Base-by-base conservation (phyloP, 2,329 filamentous ascomycete species). In the Fusarium anthophilum region DNA sequence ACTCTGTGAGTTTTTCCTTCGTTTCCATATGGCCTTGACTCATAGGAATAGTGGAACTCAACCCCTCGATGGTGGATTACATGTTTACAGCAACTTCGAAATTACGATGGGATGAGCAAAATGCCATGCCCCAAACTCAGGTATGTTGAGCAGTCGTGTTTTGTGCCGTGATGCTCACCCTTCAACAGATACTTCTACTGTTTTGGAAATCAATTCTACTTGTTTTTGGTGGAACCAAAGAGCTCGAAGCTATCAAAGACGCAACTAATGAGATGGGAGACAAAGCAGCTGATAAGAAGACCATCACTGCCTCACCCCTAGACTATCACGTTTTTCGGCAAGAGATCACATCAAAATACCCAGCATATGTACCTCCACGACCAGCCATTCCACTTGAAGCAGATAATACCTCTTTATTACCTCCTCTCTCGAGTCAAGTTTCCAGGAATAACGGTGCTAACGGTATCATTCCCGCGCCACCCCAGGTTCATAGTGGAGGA, bases 311-410 rank as follows among this genome's bases (percentile, higher is more conserved):
- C 9, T 98, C 96, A 4, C 96, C 96, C 9, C 85, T 99, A 17
- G 96, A 99, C 79, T 99, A 99, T 80, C 96, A 99, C 80, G 89
- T 95, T 28, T 99, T 99, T 80, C 92, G 96, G 41, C 96, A 98
- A 81, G 96, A 99, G 81, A 96, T 99, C 66, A 97, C 93, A 22
- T 98, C 96, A 5, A 99, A 99, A 83, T 99, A 99, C 81, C 96
- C 96, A 17, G 94, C 96, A 6, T 99, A 99, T 81, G 93, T 97
- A 66, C 95, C 96, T 6, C 96, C 96, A 6, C 92, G 91, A 60
- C 92, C 94, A 4, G 83, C 93, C 11, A 91, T 98, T 68, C 94
- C 95, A 4, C 87, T 98, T 20, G 96, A 98, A 80, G 89, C 94
- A 26, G 95, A 98, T 61, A 95, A 96, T 79, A 96, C 94, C 71